Percentiles rank a stretch among this genome's conserved stretches.
Evolutionary conservation across 2,329 filamentous ascomycete genomes (phyloP).

Genomic region (Epichloe scottii): DNA sequence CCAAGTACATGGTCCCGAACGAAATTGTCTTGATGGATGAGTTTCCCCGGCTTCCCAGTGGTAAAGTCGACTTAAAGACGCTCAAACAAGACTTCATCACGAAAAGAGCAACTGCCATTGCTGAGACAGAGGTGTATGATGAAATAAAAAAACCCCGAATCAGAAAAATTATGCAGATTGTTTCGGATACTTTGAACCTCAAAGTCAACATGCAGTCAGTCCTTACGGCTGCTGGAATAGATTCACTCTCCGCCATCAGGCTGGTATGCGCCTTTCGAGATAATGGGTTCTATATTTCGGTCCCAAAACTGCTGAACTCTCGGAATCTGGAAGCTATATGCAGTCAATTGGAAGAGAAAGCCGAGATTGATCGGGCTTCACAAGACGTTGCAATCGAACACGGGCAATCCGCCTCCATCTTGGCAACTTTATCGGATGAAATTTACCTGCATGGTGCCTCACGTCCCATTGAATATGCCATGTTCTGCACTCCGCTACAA

Average conservation of each 20-base stretch:
- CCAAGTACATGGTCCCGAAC: conserved; percentile 69
- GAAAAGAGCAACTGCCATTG: conserved; percentile 7
- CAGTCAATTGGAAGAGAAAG: neutral
- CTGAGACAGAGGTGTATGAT: neutral
- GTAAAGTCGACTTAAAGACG: conserved; percentile 64
- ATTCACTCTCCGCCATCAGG: conserved; percentile 40
- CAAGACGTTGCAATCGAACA: neutral
- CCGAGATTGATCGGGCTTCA: neutral
- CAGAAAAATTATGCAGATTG: conserved; percentile 23
- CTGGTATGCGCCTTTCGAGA: conserved; percentile 52
- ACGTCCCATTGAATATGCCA: neutral
- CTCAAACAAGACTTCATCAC: conserved; percentile 40
- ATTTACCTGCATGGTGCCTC: neutral
- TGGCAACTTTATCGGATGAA: neutral
- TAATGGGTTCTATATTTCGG: conserved; percentile 40
- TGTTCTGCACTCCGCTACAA: conserved; percentile 62
- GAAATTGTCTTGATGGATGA: conserved; percentile 52
- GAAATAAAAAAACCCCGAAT: conserved; percentile 12
- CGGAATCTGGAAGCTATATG: conserved; percentile 27
- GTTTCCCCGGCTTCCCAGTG: conserved; percentile 68
- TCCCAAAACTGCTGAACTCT: conserved; percentile 48
- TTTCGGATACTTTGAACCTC: conserved; percentile 29
- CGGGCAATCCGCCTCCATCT: neutral
- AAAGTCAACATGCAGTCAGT: conserved; percentile 24
- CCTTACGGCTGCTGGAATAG: conserved; percentile 45